Evolutionary conservation across 768 basidiomycete species (phyloP), one percentile per base, ranked within the genome.

Genomic region (Gloeostereum incarnatum): DNA sequence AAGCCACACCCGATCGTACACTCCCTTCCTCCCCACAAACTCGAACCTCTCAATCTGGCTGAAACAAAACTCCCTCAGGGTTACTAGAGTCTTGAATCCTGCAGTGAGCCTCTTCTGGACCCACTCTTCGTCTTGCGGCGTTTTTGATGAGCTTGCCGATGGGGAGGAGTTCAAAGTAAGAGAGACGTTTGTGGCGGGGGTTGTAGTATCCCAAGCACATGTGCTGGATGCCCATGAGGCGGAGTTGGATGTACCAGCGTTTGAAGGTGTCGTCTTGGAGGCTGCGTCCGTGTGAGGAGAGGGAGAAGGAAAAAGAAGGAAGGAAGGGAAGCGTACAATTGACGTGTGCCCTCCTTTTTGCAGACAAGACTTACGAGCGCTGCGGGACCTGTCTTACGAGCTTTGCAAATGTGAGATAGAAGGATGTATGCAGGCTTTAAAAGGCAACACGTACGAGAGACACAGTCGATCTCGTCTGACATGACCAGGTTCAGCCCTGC

Each of bases 401-500:
- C 10, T 8, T 19, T 18, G 9, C 35, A n/a, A n/a, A 20, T 10
- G 11, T 8, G 32, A 17, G 9, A 33, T 10, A 10, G 32, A 33
- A 18, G 32, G 17, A 7, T 9, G 17, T 18, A 7, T 18, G 35
- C n/a, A 36, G n/a, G 24, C n/a, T 36, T 20, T 9, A 36, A 25
- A 24, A 27, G 32, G 7, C 21, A 6, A 14, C 3, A 39, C 41
- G 23, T 25, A 45, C 47, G 8, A 14, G 18, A 30, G 11, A 47
- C 24, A 36, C 48, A 47, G 40, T 42, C 41, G 11, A 49, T 39
- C 13, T 23, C 16, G 19, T 43, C 45, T 5, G 45, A 40, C 22
- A 47, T 22, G 41, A 49, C 38, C 1, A 49, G 35, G 31, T 49
- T 49, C 4, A 49, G 35, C 11, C 48, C 48, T 2, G 43, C 45